Conservation (phyloP, 768 basidiomycete genomes). For the Calocybe cyanea region DNA sequence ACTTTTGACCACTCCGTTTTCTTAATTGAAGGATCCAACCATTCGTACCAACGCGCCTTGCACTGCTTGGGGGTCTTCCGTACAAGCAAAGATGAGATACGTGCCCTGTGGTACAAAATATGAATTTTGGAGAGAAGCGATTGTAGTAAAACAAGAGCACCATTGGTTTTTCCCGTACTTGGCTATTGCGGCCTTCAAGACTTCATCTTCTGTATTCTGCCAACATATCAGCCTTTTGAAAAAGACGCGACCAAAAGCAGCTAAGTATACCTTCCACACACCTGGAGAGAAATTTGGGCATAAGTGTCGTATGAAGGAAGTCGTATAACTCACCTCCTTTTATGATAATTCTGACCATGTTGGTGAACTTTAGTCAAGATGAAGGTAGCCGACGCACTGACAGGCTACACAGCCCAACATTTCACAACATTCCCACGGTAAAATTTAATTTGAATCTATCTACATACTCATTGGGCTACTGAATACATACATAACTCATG, state of each 20-base stretch:
- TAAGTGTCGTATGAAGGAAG: not conserved
- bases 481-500: no score
- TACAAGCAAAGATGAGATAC: conserved; percentile 95
- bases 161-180: conserved; percentile 98
- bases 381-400: no score
- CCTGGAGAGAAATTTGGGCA: conserved; percentile 33
- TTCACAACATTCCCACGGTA: conserved; percentile 15
- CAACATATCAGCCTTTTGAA: not conserved
- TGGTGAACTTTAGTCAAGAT: not conserved
- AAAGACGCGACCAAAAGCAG: not conserved
- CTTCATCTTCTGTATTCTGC: conserved; percentile 96
- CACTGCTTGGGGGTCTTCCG: conserved; percentile 99
- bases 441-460: not conserved
- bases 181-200: conserved; percentile 97
- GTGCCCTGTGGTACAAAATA: conserved; percentile 59
- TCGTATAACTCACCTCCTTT: conserved; percentile 64
- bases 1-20: conserved; percentile 99
- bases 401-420: no score
- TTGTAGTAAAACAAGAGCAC: conserved; percentile 26
- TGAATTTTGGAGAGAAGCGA: conserved; percentile 1
- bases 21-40: conserved; percentile 99
- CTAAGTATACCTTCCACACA: conserved; percentile 70
- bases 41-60: conserved; percentile 99
- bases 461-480: no score
- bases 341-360: conserved; percentile 87